Evolutionary conservation across 1,284 basidiomycete genomes (phyloP).

Genomic region (Tausonia pullulans): DNA sequence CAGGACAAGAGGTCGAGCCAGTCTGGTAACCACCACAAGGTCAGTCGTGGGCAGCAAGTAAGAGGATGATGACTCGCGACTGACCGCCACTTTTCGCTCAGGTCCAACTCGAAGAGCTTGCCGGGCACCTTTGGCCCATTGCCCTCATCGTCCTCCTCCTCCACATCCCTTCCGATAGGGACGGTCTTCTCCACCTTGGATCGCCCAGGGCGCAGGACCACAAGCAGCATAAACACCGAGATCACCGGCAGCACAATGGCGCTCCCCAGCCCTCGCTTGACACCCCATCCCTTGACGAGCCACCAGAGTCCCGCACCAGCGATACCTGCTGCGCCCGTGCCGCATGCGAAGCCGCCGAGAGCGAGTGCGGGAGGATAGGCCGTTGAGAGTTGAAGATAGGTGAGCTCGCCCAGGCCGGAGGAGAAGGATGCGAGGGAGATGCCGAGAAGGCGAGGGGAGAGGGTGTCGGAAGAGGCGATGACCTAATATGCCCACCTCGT

Average conservation of each 20-base stretch:
- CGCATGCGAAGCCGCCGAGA: slow-evolving; percentile 65
- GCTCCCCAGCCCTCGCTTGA: slow-evolving; percentile 67
- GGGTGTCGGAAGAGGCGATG: slow-evolving; percentile 60
- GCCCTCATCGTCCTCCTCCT: slow-evolving; percentile 33
- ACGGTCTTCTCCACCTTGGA: slow-evolving; percentile 1
- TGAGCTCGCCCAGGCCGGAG: slow-evolving; percentile 85
- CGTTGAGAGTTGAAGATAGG: slow-evolving; percentile 86
- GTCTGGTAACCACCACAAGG: slow-evolving; percentile 11
- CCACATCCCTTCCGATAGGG: slow-evolving; percentile 16
- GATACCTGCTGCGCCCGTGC: slow-evolving; percentile 88
- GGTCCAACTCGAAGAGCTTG: not conserved
- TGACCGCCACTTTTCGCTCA: slow-evolving; percentile 9
- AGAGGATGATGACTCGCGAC: slow-evolving; percentile 28
- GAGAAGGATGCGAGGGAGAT: slow-evolving; percentile 85
- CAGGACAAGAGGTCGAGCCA: slow-evolving; percentile 59
- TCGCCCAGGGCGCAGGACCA: slow-evolving; percentile 14
- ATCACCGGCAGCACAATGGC: slow-evolving; percentile 37
- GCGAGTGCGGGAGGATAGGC: slow-evolving; percentile 48
- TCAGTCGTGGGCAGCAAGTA: slow-evolving; percentile 48
- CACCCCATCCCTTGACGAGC: slow-evolving; percentile 76
- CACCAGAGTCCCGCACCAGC: slow-evolving; percentile 92
- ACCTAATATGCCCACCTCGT: slow-evolving; percentile 42
- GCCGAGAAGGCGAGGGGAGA: slow-evolving; percentile 66
- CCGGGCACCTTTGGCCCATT: slow-evolving; percentile 29
- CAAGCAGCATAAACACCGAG: slow-evolving; percentile 17